Base-by-base conservation (phyloP, 306 rosid genomes). In the Parietaria judaica region DNA sequence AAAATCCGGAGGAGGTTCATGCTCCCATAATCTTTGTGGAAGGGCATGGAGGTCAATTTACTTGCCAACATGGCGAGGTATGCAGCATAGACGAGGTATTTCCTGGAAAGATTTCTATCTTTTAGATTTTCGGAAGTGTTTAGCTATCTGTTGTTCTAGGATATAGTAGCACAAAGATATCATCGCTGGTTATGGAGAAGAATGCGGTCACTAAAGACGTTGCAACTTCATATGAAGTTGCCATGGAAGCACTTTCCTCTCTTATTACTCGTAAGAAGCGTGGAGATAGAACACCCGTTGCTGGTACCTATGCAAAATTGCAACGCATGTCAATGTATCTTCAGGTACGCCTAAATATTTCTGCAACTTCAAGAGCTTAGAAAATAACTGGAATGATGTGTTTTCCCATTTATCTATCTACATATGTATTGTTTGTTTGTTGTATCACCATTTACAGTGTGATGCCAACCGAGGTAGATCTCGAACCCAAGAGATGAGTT, bases 191-290 rank as follows among this genome's bases (percentile, higher is more conserved):
- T 66, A 36, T 64, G 58, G 54, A 68, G 6, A 66, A 65, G 12
- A 58, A 70, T 73, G 66, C 43, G 31, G 31, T 23, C 31, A n/a
- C n/a, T n/a, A n/a, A n/a, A n/a, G n/a, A 63, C 60, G 59, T 41
- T 44, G 52, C 39, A 14, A 72, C 77, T 51, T 78, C 88, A 12
- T 81, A 76, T 54, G 86, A 87, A 72, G 63, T 66, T 34, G 83
- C 95, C 53, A 79, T 81, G 90, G 83, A 84, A 67, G 85, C 85
- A 59, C 90, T 87, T 64, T 87, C 90, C 45, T 87, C 90, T 73
- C 84, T 87, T 44, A 87, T 87, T 64, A 79, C 81, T 64, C 67
- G 69, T 37, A 68, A 77, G 68, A 79, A 70, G 61, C 84, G 90
- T 23, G 90, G 88, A 68, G 80, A 72, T 36, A 69, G 70, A 67